phyloP scores from a whole-genome alignment of 768 basidiomycete species.

The Lactifluus rugatus region DNA sequence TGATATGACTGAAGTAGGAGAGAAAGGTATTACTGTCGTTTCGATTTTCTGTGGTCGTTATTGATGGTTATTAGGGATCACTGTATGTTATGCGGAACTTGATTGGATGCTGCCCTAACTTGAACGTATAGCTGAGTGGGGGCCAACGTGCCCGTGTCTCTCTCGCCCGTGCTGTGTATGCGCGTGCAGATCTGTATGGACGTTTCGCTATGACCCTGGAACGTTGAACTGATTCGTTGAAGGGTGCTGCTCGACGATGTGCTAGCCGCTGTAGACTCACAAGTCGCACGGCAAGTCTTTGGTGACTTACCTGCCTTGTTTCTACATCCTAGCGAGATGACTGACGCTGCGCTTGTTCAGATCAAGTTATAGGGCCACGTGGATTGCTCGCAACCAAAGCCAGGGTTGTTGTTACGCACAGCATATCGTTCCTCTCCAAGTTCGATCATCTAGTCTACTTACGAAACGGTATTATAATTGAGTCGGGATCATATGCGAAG shows the following conservation, averaged over 20 bases:
- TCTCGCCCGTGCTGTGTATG: constrained; percentile 83
- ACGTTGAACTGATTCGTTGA: not conserved
- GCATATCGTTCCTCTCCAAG: constrained; percentile 69
- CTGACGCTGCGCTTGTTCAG: constrained; percentile 30
- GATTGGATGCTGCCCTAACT: not conserved
- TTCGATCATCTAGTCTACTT: constrained; percentile 70
- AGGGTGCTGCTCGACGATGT: constrained; percentile 85
- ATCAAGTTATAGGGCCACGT: constrained; percentile 77
- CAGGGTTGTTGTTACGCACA: constrained; percentile 79
- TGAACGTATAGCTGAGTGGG: constrained; percentile 49
- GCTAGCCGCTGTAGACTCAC: constrained; percentile 76
- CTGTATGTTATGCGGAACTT: constrained; percentile 32
- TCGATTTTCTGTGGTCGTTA: not conserved
- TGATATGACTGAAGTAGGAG: constrained; percentile 78
- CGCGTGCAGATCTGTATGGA: constrained; percentile 76
- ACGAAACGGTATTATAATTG: constrained; percentile 74
- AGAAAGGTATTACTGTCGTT: constrained; percentile 47
- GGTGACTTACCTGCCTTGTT: constrained; percentile 31
- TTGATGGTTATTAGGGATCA: constrained; percentile 36
- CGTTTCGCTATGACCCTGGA: not conserved
- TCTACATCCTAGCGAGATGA: not conserved
- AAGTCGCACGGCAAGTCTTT: constrained; percentile 80
- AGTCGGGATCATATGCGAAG: constrained; percentile 55
- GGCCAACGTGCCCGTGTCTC: constrained; percentile 79
- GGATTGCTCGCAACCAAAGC: constrained; percentile 79